A percentile compares a stretch with the other conserved stretches of the same genome.
Evolutionary conservation across 169 alveolate species (phyloP).

Genomic region (Plasmodium fragile): DNA sequence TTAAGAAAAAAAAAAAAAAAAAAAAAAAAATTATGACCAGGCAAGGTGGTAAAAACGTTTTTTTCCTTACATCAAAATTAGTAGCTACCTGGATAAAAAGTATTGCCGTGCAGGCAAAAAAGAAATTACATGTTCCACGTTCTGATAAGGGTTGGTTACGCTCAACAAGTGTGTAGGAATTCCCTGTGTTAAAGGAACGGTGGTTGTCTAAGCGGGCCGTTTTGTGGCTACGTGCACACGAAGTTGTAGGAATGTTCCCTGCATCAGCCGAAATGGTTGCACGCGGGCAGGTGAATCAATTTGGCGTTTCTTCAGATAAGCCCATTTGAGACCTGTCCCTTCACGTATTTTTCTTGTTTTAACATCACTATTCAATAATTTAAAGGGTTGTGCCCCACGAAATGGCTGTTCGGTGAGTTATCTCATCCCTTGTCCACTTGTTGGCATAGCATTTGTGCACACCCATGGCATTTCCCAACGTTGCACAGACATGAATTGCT

Average conservation of each 20-base stretch:
- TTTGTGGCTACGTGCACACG: background rate
- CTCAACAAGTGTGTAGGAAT: background rate
- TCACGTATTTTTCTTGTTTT: background rate
- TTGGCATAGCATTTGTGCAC: background rate
- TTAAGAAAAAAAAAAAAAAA: background rate
- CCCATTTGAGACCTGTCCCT: background rate
- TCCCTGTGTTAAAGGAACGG: background rate
- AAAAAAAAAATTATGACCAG: slow-evolving; percentile 6
- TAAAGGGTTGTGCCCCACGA: background rate
- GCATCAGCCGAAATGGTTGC: background rate
- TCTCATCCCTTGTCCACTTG: background rate
- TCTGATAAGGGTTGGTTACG: background rate
- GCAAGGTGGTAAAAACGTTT: background rate
- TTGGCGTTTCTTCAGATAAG: too few species aligned
- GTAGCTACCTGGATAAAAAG: background rate
- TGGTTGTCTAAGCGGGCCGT: background rate
- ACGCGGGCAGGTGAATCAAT: background rate
- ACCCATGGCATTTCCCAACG: background rate
- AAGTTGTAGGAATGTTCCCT: background rate
- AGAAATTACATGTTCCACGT: slow-evolving; percentile 9
- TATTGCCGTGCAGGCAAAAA: slow-evolving; percentile 5
- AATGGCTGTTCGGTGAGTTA: background rate
- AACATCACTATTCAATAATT: background rate
- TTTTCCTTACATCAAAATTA: slow-evolving; percentile 3
- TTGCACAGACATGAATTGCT: background rate